A percentile compares a stretch with the other conserved stretches of the same genome.
Evolutionary conservation across 768 basidiomycete genomes (phyloP).

Genomic region (Psilocybe tampanensis): DNA sequence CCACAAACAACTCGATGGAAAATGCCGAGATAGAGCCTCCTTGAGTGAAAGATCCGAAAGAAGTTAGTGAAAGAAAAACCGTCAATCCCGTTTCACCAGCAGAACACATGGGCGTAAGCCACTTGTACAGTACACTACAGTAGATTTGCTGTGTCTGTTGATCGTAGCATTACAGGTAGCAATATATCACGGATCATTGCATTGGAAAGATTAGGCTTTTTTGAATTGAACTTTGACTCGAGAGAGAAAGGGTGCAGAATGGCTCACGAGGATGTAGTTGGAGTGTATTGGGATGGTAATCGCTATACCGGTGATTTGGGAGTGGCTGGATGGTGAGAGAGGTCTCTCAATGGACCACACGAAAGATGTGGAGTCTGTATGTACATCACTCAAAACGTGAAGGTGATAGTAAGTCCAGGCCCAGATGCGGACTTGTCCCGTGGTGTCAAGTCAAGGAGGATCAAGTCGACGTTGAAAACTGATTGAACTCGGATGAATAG

Average conservation of each 20-base stretch:
- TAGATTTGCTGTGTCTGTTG: background rate
- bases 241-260: background rate
- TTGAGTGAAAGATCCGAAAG: background rate
- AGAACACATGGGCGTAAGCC: background rate
- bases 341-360: background rate
- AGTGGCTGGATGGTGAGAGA: background rate
- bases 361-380: background rate
- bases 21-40: background rate
- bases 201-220: background rate
- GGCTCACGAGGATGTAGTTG: background rate
- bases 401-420: background rate
- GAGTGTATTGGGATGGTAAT: background rate
- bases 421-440: background rate
- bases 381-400: background rate
- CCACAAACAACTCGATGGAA: background rate
- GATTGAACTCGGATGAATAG: background rate
- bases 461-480: background rate
- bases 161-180: background rate
- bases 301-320: background rate
- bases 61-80: background rate
- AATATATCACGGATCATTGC: background rate
- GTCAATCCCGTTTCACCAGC: background rate
- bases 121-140: no score
- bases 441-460: background rate
- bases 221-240: background rate